Evolutionary conservation across 306 rosid genomes (phyloP), one percentile per base, ranked within the genome.

Genomic region (Acmispon strigosus): DNA sequence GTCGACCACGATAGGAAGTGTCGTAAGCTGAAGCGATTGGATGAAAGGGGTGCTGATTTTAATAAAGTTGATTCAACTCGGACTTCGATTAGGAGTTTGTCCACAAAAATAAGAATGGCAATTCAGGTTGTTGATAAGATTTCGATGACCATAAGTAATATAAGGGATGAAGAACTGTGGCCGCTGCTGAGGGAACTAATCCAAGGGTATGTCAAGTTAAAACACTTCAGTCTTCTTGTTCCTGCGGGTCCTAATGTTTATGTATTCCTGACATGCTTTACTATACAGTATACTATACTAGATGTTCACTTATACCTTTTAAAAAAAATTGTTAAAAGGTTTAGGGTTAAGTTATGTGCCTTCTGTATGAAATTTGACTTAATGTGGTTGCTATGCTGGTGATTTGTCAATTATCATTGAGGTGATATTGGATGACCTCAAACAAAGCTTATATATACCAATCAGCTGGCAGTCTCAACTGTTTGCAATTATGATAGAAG

Each of bases 81-180:
- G 60, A 52, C 82, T 29, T 20, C 84, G 16, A 86, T 91, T 53
- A 85, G 89, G 84, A 79, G 75, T 69, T 85, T 95, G 67, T 95
- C 99, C 62, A 86, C 97, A 76, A 91, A 86, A 85, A 95, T 95
- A 59, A 84, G 80, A 82, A 91, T 95, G 67, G 96, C 99, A 37
- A 95, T 95, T 81, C 92, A 95, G 72, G 96, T 89, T 41, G 97
- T 95, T 66, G 99, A 95, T 76, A 88, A 74, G 84, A 84, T 86
- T 62, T 95, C 99, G 34, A 76, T 88, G 86, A 89, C 97, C 6
- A 91, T 95, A 85, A 91, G 78, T 74, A 95, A 85, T 76, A 91
- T 91, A 52, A 81, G 97, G 80, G 99, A 95, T 72, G 97, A 89
- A 79, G 99, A 95, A 76, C 73, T 95, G 43, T 95, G 96, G 93